phyloP scores from a whole-genome alignment of 768 basidiomycete species.

The Mycena sanguinolenta region DNA sequence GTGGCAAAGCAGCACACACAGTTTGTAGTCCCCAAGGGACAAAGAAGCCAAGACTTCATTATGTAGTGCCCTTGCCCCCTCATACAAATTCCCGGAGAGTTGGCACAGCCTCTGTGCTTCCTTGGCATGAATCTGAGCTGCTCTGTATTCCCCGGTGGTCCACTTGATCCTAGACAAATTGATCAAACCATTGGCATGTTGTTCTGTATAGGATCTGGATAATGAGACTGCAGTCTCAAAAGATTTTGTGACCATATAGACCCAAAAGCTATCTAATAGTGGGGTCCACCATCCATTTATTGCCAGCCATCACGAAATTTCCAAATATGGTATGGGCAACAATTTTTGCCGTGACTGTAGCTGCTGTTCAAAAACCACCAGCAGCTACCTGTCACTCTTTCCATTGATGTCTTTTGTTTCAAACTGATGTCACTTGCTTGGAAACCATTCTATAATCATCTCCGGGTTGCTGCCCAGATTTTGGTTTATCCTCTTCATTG shows the following conservation, averaged over 20 bases:
- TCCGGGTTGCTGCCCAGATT: too few relatives aligned
- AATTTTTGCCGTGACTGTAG: too few relatives aligned
- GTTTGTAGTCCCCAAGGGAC: neutral
- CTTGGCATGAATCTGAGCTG: neutral
- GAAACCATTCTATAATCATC: too few relatives aligned
- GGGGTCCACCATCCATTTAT: too few relatives aligned
- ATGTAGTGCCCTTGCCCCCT: neutral
- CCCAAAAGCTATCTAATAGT: too few relatives aligned
- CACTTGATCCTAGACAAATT: neutral
- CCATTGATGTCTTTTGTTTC: too few relatives aligned
- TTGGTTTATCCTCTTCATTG: too few relatives aligned
- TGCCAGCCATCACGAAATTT: too few relatives aligned
- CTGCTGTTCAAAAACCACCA: too few relatives aligned
- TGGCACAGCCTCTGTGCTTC: neutral
- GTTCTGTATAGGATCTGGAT: neutral
- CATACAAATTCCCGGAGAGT: neutral
- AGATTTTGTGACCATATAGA: neutral
- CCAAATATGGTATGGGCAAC: too few relatives aligned
- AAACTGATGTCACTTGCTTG: too few relatives aligned
- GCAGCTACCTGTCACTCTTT: too few relatives aligned
- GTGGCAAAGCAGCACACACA: neutral
- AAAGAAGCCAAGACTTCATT: neutral
- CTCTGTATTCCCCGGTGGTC: neutral
- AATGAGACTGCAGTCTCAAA: slow-evolving; percentile 1
- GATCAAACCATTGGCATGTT: neutral